These are phyloP conservation scores for Myxozyma mucilagina DNA, from an alignment of 805 yeast genomes.

Conservation along the genomic window DNA sequence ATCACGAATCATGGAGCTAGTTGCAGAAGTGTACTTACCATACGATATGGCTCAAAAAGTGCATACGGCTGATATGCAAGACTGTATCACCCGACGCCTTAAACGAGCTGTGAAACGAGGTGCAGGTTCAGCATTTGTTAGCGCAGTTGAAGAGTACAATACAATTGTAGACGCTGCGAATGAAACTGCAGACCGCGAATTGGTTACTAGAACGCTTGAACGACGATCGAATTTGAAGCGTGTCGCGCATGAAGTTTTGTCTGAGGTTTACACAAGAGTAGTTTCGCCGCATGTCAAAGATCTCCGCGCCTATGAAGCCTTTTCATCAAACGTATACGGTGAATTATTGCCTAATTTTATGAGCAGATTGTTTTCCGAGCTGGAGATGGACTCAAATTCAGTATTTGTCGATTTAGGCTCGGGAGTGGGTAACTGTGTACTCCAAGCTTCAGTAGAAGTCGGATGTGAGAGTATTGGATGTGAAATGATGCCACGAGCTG, in stretches of 20 bases:
- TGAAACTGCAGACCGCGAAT: constrained; percentile 37
- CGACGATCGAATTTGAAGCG: constrained; percentile 11
- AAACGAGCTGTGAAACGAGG: constrained; percentile 35
- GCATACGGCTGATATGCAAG: constrained; percentile 33
- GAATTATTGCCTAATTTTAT: constrained; percentile 80
- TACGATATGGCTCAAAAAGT: constrained; percentile 31
- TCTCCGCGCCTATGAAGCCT: constrained; percentile 73
- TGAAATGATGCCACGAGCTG: constrained; percentile 84
- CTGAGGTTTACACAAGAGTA: constrained; percentile 71
- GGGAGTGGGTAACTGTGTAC: constrained; percentile 89
- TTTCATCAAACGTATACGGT: constrained; percentile 88
- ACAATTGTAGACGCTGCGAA: constrained; percentile 42
- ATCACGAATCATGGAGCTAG: constrained; percentile 50
- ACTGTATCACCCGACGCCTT: constrained; percentile 39
- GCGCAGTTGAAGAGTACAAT: constrained; percentile 49
- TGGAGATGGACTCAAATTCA: constrained; percentile 53
- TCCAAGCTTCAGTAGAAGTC: constrained; percentile 84
- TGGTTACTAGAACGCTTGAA: neutral
- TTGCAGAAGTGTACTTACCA: constrained; percentile 46
- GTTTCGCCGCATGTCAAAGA: constrained; percentile 72
- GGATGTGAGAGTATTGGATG: constrained; percentile 87
- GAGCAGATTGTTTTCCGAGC: constrained; percentile 62
- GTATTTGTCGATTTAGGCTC: constrained; percentile 88
- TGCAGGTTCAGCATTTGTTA: constrained; percentile 39
- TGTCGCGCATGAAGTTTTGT: constrained; percentile 65